Percentiles rank a stretch among this genome's conserved stretches.
Conservation (phyloP, 75 land plant species). For the Cryptomeria japonica region DNA sequence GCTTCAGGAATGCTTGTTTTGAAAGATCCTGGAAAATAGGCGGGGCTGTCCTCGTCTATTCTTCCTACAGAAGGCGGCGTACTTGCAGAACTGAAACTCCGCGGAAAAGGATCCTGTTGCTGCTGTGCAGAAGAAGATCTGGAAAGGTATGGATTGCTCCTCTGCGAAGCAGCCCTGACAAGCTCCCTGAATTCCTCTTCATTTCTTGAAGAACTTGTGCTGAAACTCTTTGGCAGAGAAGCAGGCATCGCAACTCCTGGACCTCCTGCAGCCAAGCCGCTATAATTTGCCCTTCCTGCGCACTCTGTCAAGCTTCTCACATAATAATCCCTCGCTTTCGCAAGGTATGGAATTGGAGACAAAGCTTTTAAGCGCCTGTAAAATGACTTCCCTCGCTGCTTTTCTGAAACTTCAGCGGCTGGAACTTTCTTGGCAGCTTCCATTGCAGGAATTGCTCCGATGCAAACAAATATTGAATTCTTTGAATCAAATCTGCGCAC, state of each 20-base stretch:
- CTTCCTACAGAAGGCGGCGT: background rate
- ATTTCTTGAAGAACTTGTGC: background rate
- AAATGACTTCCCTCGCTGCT: background rate
- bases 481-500: too few relatives aligned
- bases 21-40: constrained; percentile 3
- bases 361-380: constrained; percentile 18
- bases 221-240: constrained; percentile 23
- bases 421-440: background rate
- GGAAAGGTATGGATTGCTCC: background rate
- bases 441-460: background rate
- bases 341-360: constrained; percentile 28
- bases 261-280: background rate
- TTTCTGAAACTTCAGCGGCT: background rate
- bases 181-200: constrained; percentile 43
- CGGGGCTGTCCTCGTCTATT: constrained; percentile 23
- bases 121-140: background rate
- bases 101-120: background rate
- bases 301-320: constrained; percentile 23
- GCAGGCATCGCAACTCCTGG: background rate
- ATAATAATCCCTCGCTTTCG: constrained; percentile 40
- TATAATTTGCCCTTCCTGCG: constrained; percentile 3
- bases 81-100: background rate
- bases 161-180: constrained; percentile 28
- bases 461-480: background rate
- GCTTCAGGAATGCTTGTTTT: background rate